Conservation (phyloP, 257 asterid species). For the Petunia secreta region DNA sequence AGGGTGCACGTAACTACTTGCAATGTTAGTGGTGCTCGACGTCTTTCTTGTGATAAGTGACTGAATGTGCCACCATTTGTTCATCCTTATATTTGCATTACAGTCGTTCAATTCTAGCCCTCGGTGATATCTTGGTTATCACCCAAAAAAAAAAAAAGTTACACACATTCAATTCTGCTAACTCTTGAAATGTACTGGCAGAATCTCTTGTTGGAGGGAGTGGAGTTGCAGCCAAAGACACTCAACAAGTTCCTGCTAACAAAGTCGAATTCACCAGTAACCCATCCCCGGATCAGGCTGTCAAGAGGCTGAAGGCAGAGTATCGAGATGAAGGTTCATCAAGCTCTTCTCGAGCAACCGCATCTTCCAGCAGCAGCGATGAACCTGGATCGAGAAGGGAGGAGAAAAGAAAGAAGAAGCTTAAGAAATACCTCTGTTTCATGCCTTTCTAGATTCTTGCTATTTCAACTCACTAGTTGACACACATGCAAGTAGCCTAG, state of each 20-base stretch:
- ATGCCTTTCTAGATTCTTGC: conserved; percentile 40
- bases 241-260: conserved; percentile 19
- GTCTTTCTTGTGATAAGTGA: neutral
- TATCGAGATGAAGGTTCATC: conserved; percentile 43
- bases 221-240: conserved; percentile 27
- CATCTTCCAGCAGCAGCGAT: conserved; percentile 31
- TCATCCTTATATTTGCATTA: neutral
- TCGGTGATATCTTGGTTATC: too few relatives aligned
- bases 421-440: conserved; percentile 57
- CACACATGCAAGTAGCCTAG: conserved; percentile 13
- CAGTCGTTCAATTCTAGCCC: neutral
- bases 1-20: neutral
- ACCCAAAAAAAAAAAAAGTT: too few relatives aligned
- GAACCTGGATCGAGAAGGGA: conserved; percentile 31
- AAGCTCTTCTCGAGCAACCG: neutral
- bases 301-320: conserved; percentile 42
- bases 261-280: conserved; percentile 13
- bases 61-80: neutral
- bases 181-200: neutral
- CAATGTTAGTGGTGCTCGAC: neutral
- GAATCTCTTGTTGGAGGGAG: conserved; percentile 28
- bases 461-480: neutral
- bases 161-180: neutral
- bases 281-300: conserved; percentile 26
- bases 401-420: conserved; percentile 48